These are phyloP conservation scores for Tagetes erecta DNA, from an alignment of 129 eudicot species.

Conservation along the genomic window DNA sequence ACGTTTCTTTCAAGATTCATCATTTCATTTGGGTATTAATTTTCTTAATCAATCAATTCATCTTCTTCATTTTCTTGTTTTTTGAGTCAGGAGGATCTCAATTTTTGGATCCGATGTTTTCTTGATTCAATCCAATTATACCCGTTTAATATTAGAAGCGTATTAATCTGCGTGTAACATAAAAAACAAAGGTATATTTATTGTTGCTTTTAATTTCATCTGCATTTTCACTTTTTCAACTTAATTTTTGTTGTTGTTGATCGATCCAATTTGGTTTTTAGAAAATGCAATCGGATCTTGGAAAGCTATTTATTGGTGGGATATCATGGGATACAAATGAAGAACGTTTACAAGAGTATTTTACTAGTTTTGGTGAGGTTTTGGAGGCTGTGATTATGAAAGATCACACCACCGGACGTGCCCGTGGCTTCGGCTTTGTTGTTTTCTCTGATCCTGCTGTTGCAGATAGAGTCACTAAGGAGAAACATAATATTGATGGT, in stretches of 20 bases:
- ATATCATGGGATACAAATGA: slow-evolving; percentile 80
- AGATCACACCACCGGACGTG: slow-evolving; percentile 66
- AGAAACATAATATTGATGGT: slow-evolving; percentile 75
- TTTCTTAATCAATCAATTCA: slow-evolving; percentile 19
- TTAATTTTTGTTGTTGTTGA: background rate
- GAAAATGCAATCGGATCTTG: slow-evolving; percentile 67
- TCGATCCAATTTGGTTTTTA: slow-evolving; percentile 17
- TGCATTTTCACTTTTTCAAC: slow-evolving; percentile 12
- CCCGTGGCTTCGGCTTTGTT: slow-evolving; percentile 76
- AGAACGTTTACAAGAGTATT: slow-evolving; percentile 65
- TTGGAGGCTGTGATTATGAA: slow-evolving; percentile 71
- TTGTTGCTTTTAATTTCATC: slow-evolving; percentile 24
- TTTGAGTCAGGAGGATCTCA: slow-evolving; percentile 24
- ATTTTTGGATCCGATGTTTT: slow-evolving; percentile 47
- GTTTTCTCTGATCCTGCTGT: slow-evolving; percentile 66
- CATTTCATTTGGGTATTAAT: slow-evolving; percentile 35
- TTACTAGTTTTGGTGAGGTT: slow-evolving; percentile 63
- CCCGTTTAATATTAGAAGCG: slow-evolving; percentile 8
- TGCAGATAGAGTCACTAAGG: slow-evolving; percentile 59
- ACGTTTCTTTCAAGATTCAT: slow-evolving; percentile 21
- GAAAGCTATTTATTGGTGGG: slow-evolving; percentile 75
- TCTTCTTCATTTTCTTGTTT: slow-evolving; percentile 1
- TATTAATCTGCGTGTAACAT: slow-evolving; percentile 22
- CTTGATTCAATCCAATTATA: slow-evolving; percentile 44
- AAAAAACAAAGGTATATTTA: slow-evolving; percentile 43